phyloP scores from a whole-genome alignment of 192 early-diverging fungal genomes.

The Haplosporangium gracile region DNA sequence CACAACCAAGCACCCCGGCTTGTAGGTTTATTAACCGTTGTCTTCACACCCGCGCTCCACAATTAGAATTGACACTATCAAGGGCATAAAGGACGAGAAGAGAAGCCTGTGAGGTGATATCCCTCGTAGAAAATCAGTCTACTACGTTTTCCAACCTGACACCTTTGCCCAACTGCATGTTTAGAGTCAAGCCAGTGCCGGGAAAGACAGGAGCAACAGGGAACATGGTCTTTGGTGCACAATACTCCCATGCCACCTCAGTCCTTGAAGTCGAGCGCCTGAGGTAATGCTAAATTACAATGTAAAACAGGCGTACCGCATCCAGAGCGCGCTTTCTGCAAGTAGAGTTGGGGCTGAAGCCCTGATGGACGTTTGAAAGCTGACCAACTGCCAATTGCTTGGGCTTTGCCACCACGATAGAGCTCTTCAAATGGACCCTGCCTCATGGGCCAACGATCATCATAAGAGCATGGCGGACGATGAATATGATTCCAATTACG shows the following conservation, averaged over 20 bases:
- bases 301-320: no score
- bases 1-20: conserved; percentile 43
- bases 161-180: not conserved
- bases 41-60: not conserved
- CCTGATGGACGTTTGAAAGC: not conserved
- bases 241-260: conserved; percentile 63
- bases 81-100: not conserved
- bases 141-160: not conserved
- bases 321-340: no score
- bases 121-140: not conserved
- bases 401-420: not conserved
- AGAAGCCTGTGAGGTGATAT: not conserved
- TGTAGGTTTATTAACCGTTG: conserved; percentile 15
- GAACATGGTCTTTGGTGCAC: conserved; percentile 58
- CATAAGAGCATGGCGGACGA: conserved; percentile 28
- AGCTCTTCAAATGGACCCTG: conserved; percentile 48
- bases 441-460: conserved; percentile 33
- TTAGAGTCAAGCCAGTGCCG: conserved; percentile 60
- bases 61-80: not conserved
- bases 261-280: conserved; percentile 50
- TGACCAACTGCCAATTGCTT: not conserved
- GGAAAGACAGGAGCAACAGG: conserved; percentile 57
- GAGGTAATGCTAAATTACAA: not conserved
- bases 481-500: conserved; percentile 37
- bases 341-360: no score